phyloP scores from a whole-genome alignment of 495 filamentous ascomycete species.

The Aspergillus baeticus region DNA sequence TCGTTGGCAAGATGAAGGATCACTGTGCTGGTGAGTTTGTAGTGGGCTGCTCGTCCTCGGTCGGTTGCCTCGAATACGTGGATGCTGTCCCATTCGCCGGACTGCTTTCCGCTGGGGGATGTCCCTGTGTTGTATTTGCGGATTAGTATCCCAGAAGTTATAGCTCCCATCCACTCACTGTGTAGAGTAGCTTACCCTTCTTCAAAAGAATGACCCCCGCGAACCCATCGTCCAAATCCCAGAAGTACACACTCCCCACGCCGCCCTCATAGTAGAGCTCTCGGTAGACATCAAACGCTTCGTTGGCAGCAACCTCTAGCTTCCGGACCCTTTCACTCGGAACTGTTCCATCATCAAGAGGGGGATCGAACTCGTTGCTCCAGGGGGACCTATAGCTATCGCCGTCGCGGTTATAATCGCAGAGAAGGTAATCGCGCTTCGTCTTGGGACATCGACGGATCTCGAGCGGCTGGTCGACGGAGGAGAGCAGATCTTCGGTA shows the following conservation, averaged over 20 bases:
- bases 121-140: conserved; percentile 43
- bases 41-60: conserved; percentile 85
- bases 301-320: conserved; percentile 91
- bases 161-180: background rate
- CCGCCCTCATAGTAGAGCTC: conserved; percentile 98
- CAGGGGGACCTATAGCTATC: conserved; percentile 96
- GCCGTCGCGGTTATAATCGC: conserved; percentile 99
- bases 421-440: conserved; percentile 93
- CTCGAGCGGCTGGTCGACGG: conserved; percentile 92
- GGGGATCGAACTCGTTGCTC: conserved; percentile 97
- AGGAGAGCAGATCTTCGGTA: conserved; percentile 95
- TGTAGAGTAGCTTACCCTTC: conserved; percentile 62
- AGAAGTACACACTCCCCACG: conserved; percentile 93
- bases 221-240: conserved; percentile 98
- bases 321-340: conserved; percentile 84
- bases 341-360: conserved; percentile 72
- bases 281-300: conserved; percentile 95
- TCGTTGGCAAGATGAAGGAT: conserved; percentile 81
- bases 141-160: conserved; percentile 2
- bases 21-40: conserved; percentile 96
- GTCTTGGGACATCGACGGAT: conserved; percentile 82
- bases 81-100: conserved; percentile 95
- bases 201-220: conserved; percentile 93
- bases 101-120: conserved; percentile 65
- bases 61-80: conserved; percentile 97